Evolutionary conservation across 2,329 filamentous ascomycete species (phyloP).

Genomic region (Scorias spongiosa): DNA sequence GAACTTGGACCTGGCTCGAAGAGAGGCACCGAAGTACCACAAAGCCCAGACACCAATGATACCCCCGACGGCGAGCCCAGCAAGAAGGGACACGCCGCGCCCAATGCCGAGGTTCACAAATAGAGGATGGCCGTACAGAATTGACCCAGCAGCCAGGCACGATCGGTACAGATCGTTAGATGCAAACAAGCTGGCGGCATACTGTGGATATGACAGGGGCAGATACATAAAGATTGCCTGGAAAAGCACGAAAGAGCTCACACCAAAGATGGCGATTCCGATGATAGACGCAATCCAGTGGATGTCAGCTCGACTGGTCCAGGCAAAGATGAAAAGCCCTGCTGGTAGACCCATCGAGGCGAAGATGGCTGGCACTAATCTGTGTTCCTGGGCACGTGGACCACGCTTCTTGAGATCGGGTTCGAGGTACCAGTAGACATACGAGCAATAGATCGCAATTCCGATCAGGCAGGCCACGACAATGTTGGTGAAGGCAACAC

Average conservation of each 20-base stretch:
- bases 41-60: conserved; percentile 4
- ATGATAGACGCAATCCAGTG: conserved; percentile 27
- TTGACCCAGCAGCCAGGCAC: conserved; percentile 42
- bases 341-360: conserved; percentile 16
- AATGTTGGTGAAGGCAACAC: conserved; percentile 38
- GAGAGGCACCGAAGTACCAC: conserved; percentile 1
- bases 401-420: conserved; percentile 12
- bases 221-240: conserved; percentile 28
- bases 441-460: conserved; percentile 10
- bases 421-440: conserved; percentile 10
- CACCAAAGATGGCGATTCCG: conserved; percentile 26
- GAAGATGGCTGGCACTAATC: conserved; percentile 20
- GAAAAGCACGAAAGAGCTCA: conserved; percentile 25
- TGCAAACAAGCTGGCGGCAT: conserved; percentile 43
- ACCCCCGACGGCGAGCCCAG: conserved; percentile 19
- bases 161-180: conserved; percentile 44
- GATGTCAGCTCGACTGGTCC: conserved; percentile 16
- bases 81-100: conserved; percentile 41
- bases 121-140: conserved; percentile 45
- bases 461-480: conserved; percentile 12
- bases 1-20: conserved; percentile 1
- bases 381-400: conserved; percentile 15
- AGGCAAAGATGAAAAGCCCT: conserved; percentile 22
- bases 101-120: conserved; percentile 44
- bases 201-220: conserved; percentile 23